phyloP scores from a whole-genome alignment of 2,329 filamentous ascomycete genomes.

The Clonostachys sp. region DNA sequence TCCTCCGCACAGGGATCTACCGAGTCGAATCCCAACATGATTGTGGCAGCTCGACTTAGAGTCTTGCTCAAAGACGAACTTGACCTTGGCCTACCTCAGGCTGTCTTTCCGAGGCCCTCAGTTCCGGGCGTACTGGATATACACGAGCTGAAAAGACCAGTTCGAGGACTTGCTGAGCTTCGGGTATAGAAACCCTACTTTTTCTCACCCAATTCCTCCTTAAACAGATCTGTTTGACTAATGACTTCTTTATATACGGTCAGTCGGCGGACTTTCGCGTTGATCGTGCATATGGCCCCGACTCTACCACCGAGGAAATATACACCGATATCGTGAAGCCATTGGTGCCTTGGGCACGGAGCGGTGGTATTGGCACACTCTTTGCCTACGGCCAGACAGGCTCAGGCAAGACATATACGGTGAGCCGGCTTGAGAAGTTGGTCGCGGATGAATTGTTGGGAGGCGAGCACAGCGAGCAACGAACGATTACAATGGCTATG shows the following conservation, averaged over 20 bases:
- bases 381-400: slow-evolving; percentile 45
- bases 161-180: background rate
- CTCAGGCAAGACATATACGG: slow-evolving; percentile 41
- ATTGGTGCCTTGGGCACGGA: slow-evolving; percentile 38
- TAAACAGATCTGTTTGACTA: background rate
- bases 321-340: slow-evolving; percentile 32
- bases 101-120: background rate
- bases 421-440: slow-evolving; percentile 32
- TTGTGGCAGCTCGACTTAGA: background rate
- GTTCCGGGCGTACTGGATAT: background rate
- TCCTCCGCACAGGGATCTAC: background rate
- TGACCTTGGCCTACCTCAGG: background rate
- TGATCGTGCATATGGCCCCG: slow-evolving; percentile 26
- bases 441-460: slow-evolving; percentile 27
- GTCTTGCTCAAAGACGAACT: slow-evolving; percentile 1
- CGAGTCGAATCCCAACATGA: background rate
- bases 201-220: background rate
- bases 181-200: background rate
- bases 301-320: slow-evolving; percentile 28
- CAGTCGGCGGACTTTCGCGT: slow-evolving; percentile 26
- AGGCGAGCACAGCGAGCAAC: slow-evolving; percentile 9
- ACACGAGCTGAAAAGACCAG: background rate
- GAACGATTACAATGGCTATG: slow-evolving; percentile 25
- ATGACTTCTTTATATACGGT: background rate
- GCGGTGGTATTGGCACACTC: slow-evolving; percentile 41